Evolutionary conservation across 1,284 basidiomycete species (phyloP).

Genomic region (Naganishia liquefaciens): DNA sequence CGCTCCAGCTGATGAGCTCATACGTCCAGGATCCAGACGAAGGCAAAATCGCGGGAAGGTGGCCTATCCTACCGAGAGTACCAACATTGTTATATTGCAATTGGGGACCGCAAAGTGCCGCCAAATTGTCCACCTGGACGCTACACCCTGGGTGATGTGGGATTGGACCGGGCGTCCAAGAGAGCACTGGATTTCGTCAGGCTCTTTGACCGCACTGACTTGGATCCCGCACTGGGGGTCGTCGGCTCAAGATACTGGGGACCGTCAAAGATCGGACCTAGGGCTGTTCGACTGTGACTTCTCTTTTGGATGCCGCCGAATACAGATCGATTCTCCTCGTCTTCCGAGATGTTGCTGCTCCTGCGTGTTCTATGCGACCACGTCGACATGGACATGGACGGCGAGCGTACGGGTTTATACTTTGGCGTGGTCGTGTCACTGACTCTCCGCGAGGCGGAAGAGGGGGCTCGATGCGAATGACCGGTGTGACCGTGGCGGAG

Average conservation of each 20-base stretch:
- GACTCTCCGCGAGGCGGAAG: conserved; percentile 8
- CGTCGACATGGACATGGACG: conserved; percentile 40
- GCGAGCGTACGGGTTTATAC: conserved; percentile 30
- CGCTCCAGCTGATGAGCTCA: too few relatives aligned
- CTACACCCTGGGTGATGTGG: conserved; percentile 7
- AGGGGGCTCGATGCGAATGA: conserved; percentile 59
- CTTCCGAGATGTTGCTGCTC: conserved; percentile 35
- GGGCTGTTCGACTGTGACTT: conserved; percentile 13
- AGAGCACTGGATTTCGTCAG: not conserved
- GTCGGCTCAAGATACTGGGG: conserved; percentile 13
- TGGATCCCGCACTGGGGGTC: conserved; percentile 11
- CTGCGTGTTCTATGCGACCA: conserved; percentile 40
- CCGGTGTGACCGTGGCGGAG: conserved; percentile 51
- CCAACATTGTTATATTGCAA: too few relatives aligned
- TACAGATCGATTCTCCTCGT: conserved; percentile 20
- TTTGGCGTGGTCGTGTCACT: conserved; percentile 33
- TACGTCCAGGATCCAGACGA: too few relatives aligned
- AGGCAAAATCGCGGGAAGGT: too few relatives aligned
- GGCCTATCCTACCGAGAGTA: too few relatives aligned
- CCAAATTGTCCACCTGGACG: too few relatives aligned
- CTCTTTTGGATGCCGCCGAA: conserved; percentile 12
- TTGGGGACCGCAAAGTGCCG: too few relatives aligned
- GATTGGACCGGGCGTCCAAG: conserved; percentile 16
- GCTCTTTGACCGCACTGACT: conserved; percentile 10
- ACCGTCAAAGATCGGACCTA: conserved; percentile 16